Conservation (phyloP, 1,284 basidiomycete genomes). For the Meira nashicola region DNA sequence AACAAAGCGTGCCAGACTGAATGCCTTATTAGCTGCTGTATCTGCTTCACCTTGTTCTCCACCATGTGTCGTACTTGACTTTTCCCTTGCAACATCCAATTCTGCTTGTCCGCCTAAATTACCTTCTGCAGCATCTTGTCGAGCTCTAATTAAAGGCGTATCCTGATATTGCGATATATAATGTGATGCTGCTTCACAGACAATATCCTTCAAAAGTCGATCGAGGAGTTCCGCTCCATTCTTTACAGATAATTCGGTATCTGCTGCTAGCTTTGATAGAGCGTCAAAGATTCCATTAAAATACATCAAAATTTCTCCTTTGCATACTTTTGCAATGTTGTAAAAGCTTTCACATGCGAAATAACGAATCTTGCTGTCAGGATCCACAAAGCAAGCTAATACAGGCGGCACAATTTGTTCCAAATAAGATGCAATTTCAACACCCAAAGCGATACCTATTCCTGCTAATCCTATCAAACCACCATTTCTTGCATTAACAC, state of each 20-base stretch:
- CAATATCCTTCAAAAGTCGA: slow-evolving; percentile 92
- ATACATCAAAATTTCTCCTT: slow-evolving; percentile 91
- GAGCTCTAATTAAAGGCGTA: slow-evolving; percentile 54
- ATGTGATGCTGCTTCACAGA: slow-evolving; percentile 89
- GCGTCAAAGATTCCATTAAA: slow-evolving; percentile 99
- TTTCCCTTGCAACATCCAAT: slow-evolving; percentile 46
- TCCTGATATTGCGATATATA: slow-evolving; percentile 87
- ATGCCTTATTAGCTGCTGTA: slow-evolving; percentile 57
- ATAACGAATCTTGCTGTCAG: slow-evolving; percentile 90
- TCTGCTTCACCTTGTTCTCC: slow-evolving; percentile 22
- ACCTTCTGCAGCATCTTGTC: slow-evolving; percentile 58
- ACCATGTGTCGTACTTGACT: slow-evolving; percentile 16
- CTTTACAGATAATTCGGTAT: slow-evolving; percentile 93
- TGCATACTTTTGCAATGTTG: slow-evolving; percentile 93
- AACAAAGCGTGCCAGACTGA: slow-evolving; percentile 90
- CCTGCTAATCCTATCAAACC: slow-evolving; percentile 94
- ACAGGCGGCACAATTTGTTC: slow-evolving; percentile 85
- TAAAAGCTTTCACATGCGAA: slow-evolving; percentile 97
- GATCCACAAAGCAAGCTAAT: slow-evolving; percentile 87
- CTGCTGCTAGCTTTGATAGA: slow-evolving; percentile 93
- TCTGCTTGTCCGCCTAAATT: slow-evolving; percentile 34
- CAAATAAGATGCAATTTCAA: slow-evolving; percentile 88
- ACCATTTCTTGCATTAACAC: slow-evolving; percentile 77
- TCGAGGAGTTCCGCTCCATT: slow-evolving; percentile 98
- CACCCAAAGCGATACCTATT: slow-evolving; percentile 88